Base-by-base conservation (phyloP, 345 rosid genomes). In the Psidium friedrichsthalianum region DNA sequence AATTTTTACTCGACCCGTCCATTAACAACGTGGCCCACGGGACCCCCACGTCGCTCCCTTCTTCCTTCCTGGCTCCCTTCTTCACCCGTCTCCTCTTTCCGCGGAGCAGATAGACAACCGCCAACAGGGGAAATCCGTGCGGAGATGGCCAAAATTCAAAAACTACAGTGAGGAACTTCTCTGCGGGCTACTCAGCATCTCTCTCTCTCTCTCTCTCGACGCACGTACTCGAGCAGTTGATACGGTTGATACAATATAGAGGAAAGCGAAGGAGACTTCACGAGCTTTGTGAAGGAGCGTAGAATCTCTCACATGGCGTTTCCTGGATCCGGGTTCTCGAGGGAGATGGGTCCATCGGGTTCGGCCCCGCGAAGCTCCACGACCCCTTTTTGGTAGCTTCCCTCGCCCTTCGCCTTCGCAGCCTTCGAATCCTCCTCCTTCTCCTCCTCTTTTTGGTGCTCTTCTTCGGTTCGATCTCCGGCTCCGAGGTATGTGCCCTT, bases 341-440 rank as follows among this genome's bases (percentile, higher is more conserved):
- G 74, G 86, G 47, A 86, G 1, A 89, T 93, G 11, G 95, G 94
- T 13, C 96, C 96, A 2, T 11, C 76, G 80, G 80, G 80, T 51
- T 27, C 88, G 2, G 86, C 22, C 51, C 85, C 87, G 7, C 53
- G 88, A 22, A 76, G 82, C 32, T 59, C 88, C 12, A 36, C 85
- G 6, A 88, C 85, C 61, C 86, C 55, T 2, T 88, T n/a, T 92
- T 51, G 91, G 91, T 49, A 84, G 85, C 52, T 82, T 51, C 57
- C 52, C 88, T 86, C 90, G 87, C 42, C 91, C 89, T 82, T 32
- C 85, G 49, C 54, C 89, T 25, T 74, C 85, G 27, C 86, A 76
- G 82, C 83, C 85, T 18, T 56, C 85, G 27, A 51, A 51, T 51
- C 87, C 83, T 42, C n/a, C n/a, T n/a, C 86, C 92, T 92, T 90